Percentiles rank a stretch among this genome's conserved stretches.
phyloP scores from a whole-genome alignment of 345 rosid species.

The Salix dunnii region DNA sequence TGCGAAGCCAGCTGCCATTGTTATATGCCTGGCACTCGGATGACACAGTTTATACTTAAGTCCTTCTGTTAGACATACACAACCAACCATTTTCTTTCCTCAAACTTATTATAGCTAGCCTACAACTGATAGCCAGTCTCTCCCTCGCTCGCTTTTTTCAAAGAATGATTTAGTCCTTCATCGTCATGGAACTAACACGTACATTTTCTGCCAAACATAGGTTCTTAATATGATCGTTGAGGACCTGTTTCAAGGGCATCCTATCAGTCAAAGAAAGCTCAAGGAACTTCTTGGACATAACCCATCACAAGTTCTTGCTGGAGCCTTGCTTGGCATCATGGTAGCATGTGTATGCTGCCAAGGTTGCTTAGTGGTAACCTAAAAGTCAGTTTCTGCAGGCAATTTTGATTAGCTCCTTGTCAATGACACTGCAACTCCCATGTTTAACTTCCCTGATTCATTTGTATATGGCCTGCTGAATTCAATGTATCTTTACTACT shows the following conservation, averaged over 20 bases:
- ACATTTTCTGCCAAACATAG: constrained; percentile 28
- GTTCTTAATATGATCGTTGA: constrained; percentile 85
- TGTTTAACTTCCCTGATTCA: constrained; percentile 7
- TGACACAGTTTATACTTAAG: neutral
- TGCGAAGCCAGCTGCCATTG: neutral
- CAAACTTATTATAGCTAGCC: neutral
- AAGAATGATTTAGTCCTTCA: neutral
- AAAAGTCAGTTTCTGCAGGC: constrained; percentile 19
- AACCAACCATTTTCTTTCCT: neutral
- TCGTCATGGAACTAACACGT: neutral
- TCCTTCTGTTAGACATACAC: neutral
- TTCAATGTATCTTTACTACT: constrained; percentile 3
- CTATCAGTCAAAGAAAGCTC: constrained; percentile 85
- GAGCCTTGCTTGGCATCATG: constrained; percentile 74
- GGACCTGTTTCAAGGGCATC: constrained; percentile 91
- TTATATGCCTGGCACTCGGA: too few species aligned
- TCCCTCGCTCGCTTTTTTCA: neutral
- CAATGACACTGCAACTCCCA: neutral
- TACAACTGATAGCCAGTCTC: too few species aligned
- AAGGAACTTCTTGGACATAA: constrained; percentile 93
- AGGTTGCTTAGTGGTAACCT: constrained; percentile 53
- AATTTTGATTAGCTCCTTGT: constrained; percentile 16
- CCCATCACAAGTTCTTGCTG: constrained; percentile 83
- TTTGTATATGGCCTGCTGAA: constrained; percentile 7
- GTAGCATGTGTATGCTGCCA: constrained; percentile 72